Base-by-base conservation (phyloP, 441 rosid species). In the Mallotus japonicus region DNA sequence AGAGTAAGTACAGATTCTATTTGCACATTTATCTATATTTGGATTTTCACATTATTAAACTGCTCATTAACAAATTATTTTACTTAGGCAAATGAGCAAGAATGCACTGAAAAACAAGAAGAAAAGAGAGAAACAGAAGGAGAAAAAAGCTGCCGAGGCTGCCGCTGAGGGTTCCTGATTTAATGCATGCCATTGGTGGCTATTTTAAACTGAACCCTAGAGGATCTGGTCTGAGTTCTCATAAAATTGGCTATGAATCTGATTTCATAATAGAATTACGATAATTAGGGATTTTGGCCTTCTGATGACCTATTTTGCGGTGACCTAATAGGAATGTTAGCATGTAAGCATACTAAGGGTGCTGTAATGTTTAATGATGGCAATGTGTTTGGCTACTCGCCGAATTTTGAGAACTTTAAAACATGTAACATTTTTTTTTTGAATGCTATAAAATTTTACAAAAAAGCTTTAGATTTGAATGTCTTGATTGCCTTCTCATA, bases 31-130 rank as follows among this genome's bases (percentile, higher is more conserved):
- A 19, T 54, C 49, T 44, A 13, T 10, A 12, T 42, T 13, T 67
- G 58, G 10, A 32, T 72, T 63, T 11, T n/a, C 9, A 7, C 57
- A 19, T 8, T 50, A 63, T 63, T 44, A 15, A 16, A 40, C 40
- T 71, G 61, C 20, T 62, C 0, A 61, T 47, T 32, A 8, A 58
- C 67, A 5, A 63, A 13, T 73, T 57, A 13, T 63, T 70, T 32
- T 66, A 54, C 72, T 46, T 74, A 90, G 97, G 62, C 90, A 89
- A 85, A 73, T 88, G 94, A 92, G 99, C 88, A 95, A 95, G 82
- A 91, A 78, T 70, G 97, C 97, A 10, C 85, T 87, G 61, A 91
- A 57, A 76, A 95, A 95, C 94, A 95, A 92, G 90, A 92, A 92
- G 83, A 94, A 88, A 77, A 87, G 97, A 73, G 97, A 92, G 80